Base-by-base conservation (phyloP, 495 filamentous ascomycete genomes). In the Collariella sp. region DNA sequence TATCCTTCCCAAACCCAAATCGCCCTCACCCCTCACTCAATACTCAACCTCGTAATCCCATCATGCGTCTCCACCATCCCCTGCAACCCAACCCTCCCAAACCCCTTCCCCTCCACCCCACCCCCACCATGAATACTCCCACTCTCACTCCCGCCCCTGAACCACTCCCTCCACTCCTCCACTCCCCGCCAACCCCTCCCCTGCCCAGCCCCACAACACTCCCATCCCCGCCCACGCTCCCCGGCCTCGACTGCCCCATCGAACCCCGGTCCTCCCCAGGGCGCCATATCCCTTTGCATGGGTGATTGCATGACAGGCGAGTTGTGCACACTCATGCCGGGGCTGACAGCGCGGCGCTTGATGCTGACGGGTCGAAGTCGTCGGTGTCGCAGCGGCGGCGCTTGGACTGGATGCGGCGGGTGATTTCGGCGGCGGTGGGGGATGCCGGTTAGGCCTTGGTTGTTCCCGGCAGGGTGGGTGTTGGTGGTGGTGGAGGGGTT, bases 21-120 rank as follows among this genome's bases (percentile, higher is more conserved):
- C n/a, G 2, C 3, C 2, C 46, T 38, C 39, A 23, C 16, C 18
- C 4, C 24, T 55, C 35, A 68, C 58, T 68, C 66, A 26, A 68
- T 68, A 65, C 88, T 96, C 89, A 98, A 91, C 62, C 93, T 89
- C 87, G 95, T 96, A 58, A 97, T 76, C 19, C 90, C 88, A 71
- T 97, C 93, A 62, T 89, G 87, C 3, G 94, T 93, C 72, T 97
- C 94, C 45, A 76, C 88, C 89, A 97, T 96, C 0, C 93, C 93
- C 67, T 97, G 93, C 49, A 94, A 78, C 19, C 94, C 95, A 24
- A 97, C 76, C 49, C 91, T 76, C 56, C 43, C 56, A 13, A 19
- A 18, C 24, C 31, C 45, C 38, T 36, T 55, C 36, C 29, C 36
- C 44, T 13, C 36, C 50, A 1, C 38, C 26, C n/a, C 18, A 42